A percentile compares a stretch with the other conserved stretches of the same genome.
Conservation (phyloP, 441 rosid species). For the Populus hybrid region DNA sequence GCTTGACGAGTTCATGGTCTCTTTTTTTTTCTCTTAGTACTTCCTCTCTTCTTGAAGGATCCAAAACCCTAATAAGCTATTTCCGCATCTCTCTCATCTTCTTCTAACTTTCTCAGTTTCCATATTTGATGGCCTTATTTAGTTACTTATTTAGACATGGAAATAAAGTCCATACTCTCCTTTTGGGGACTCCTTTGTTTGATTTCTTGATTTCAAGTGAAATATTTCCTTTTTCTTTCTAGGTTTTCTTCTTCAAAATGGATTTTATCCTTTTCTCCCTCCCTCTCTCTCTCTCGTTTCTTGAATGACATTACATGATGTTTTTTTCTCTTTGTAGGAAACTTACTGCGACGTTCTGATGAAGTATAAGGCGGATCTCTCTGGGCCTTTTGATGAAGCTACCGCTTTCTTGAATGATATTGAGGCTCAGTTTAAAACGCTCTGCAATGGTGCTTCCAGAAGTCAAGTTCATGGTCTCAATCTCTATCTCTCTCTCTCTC, state of each 20-base stretch:
- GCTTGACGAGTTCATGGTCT: slow-evolving; percentile 74
- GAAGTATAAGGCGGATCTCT: slow-evolving; percentile 53
- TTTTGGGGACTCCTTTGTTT: not conserved
- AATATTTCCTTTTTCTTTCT: not conserved
- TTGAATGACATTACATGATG: not conserved
- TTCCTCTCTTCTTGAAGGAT: not conserved
- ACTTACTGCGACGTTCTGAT: slow-evolving; percentile 44
- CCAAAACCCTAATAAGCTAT: slow-evolving; percentile 22
- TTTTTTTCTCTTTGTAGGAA: slow-evolving; percentile 29
- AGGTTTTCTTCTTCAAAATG: not conserved
- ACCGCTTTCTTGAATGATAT: slow-evolving; percentile 43
- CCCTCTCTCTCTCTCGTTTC: not conserved
- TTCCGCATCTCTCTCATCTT: not conserved
- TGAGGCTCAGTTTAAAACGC: slow-evolving; percentile 44
- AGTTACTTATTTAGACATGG: not conserved
- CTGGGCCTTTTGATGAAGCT: slow-evolving; percentile 59
- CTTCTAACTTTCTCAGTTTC: not conserved
- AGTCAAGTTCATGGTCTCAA: slow-evolving; percentile 28
- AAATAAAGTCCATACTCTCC: not conserved
- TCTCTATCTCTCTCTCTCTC: slow-evolving; percentile 4
- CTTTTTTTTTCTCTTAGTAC: slow-evolving; percentile 4
- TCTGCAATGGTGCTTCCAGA: slow-evolving; percentile 40
- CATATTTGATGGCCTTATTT: not conserved
- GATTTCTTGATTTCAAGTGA: not conserved
- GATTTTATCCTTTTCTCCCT: not conserved